A percentile compares a stretch with the other conserved stretches of the same genome.
phyloP scores from a whole-genome alignment of 176 grass and related monocot genomes.

The Lolium perenne region DNA sequence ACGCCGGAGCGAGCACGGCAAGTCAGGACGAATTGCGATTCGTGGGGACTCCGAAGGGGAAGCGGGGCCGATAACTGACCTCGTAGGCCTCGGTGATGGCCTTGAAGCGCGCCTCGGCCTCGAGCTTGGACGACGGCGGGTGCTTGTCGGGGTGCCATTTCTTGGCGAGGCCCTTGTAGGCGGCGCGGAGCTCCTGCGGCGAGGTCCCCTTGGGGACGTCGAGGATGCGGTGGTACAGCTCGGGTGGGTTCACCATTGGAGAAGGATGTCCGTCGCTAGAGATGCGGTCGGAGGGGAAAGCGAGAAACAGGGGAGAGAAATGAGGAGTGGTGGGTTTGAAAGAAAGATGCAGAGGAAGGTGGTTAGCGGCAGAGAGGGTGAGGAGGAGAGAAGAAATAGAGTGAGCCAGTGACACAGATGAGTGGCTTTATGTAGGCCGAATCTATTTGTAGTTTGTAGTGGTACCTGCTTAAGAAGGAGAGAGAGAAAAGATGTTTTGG shows the following conservation, averaged over 20 bases:
- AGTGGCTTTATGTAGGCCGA: slow-evolving; percentile 52
- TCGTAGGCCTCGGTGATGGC: slow-evolving; percentile 92
- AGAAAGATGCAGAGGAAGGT: slow-evolving; percentile 8
- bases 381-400: neutral
- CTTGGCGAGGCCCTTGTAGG: slow-evolving; percentile 74
- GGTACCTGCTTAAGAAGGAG: neutral
- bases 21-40: slow-evolving; percentile 1
- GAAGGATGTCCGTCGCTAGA: neutral
- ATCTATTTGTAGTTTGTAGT: neutral
- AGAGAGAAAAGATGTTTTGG: neutral
- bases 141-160: slow-evolving; percentile 99
- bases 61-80: slow-evolving; percentile 40
- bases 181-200: slow-evolving; percentile 77
- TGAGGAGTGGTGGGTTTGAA: slow-evolving; percentile 14
- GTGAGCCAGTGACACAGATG: slow-evolving; percentile 27
- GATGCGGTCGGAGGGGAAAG: neutral
- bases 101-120: slow-evolving; percentile 91
- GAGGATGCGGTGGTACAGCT: slow-evolving; percentile 82
- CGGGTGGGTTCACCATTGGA: slow-evolving; percentile 74
- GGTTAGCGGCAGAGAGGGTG: slow-evolving; percentile 22
- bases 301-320: slow-evolving; percentile 16
- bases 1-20: neutral
- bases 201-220: slow-evolving; percentile 69
- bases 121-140: slow-evolving; percentile 82
- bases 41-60: too few species aligned